Percentiles rank a stretch among this genome's conserved stretches.
These are phyloP conservation scores for Oryza longistaminata DNA, from an alignment of 176 grass and related monocot genomes.

Conservation along the genomic window DNA sequence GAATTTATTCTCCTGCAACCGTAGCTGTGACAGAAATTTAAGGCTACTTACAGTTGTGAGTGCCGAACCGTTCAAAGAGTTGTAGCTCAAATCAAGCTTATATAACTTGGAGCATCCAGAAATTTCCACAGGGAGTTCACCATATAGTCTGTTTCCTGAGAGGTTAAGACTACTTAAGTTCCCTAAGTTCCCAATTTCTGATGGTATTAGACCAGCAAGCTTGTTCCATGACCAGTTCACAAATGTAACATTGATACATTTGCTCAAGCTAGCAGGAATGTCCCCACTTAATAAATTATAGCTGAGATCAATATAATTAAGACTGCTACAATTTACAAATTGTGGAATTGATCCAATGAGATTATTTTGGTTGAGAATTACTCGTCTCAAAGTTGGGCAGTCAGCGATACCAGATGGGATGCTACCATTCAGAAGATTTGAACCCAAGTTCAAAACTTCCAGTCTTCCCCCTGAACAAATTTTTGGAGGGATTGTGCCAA, in stretches of 20 bases:
- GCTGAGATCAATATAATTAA: conserved; percentile 57
- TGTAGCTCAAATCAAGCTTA: conserved; percentile 77
- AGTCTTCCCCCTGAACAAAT: conserved; percentile 58
- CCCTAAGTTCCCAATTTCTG: conserved; percentile 48
- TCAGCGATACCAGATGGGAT: conserved; percentile 48
- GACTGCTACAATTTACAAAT: conserved; percentile 34
- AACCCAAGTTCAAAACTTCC: conserved; percentile 42
- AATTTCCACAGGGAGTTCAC: conserved; percentile 53
- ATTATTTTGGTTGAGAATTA: conserved; percentile 56
- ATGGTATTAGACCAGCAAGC: conserved; percentile 52
- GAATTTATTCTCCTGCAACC: conserved; percentile 72
- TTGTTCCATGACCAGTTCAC: conserved; percentile 70
- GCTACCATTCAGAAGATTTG: conserved; percentile 57
- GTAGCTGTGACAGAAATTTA: conserved; percentile 42
- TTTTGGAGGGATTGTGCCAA: conserved; percentile 57
- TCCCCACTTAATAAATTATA: conserved; percentile 52
- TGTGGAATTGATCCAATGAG: conserved; percentile 55
- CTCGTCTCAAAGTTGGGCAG: conserved; percentile 53
- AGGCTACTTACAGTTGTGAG: conserved; percentile 51
- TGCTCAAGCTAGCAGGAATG: conserved; percentile 58
- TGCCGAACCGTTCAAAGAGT: conserved; percentile 64
- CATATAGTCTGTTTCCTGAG: conserved; percentile 62
- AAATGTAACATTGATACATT: conserved; percentile 45
- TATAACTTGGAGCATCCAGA: conserved; percentile 56
- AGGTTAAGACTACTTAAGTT: conserved; percentile 50